Evolutionary conservation across 2,329 filamentous ascomycete species (phyloP).

Genomic region (Cladorrhinum sp.): DNA sequence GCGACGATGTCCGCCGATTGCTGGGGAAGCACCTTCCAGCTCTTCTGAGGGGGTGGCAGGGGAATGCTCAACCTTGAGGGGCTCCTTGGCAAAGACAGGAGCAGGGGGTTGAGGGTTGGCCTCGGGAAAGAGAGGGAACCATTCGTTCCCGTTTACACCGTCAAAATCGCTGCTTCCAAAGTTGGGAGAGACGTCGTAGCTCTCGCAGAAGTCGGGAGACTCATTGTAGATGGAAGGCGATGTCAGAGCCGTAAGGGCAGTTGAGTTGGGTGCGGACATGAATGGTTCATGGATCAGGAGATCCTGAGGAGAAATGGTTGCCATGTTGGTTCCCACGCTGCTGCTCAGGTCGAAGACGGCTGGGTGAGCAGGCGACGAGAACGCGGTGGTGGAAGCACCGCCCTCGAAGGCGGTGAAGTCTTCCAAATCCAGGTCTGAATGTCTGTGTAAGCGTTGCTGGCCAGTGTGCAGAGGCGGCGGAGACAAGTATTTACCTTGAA

Average conservation of each 20-base stretch:
- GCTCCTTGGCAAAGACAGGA: constrained; percentile 20
- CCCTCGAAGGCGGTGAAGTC: constrained; percentile 57
- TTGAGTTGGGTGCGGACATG: constrained; percentile 76
- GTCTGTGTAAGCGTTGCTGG: constrained; percentile 33
- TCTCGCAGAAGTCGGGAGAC: constrained; percentile 69
- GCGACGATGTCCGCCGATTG: constrained; percentile 38
- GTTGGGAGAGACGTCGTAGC: constrained; percentile 75
- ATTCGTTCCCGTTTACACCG: constrained; percentile 51
- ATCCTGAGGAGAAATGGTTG: constrained; percentile 82
- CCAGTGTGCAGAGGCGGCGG: constrained; percentile 18
- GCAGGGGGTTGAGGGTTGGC: constrained; percentile 32
- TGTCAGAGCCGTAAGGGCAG: constrained; percentile 77
- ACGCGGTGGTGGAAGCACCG: constrained; percentile 47
- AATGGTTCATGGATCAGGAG: constrained; percentile 67
- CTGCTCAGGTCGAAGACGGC: constrained; percentile 50
- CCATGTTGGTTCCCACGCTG: constrained; percentile 53
- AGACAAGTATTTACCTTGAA: constrained; percentile 47
- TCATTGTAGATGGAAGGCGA: constrained; percentile 77
- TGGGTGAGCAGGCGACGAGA: constrained; percentile 52
- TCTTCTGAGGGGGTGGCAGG: constrained; percentile 47
- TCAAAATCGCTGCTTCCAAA: constrained; percentile 61
- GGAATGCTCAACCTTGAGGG: constrained; percentile 37
- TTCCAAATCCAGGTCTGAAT: constrained; percentile 55
- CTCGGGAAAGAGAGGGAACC: constrained; percentile 72
- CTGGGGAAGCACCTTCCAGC: constrained; percentile 42